Base-by-base conservation (phyloP, 345 rosid genomes). In the Eucalyptus tenuipes region DNA sequence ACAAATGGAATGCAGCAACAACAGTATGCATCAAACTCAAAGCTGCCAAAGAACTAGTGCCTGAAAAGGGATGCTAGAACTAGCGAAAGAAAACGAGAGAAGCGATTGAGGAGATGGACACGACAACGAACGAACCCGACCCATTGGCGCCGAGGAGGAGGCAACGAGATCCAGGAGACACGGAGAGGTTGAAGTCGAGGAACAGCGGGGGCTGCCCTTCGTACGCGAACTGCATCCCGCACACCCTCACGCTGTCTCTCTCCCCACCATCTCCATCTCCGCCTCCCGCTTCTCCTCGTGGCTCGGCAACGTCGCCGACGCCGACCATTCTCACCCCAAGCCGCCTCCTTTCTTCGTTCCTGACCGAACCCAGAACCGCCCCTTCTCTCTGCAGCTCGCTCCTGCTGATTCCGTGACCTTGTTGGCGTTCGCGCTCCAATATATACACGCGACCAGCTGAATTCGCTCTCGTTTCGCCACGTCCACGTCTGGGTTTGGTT, bases 131-230 rank as follows among this genome's bases (percentile, higher is more conserved):
- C 87, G 53, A 44, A 97, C 99, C 99, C 87, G 99, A 96, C 91
- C 99, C 99, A 68, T 96, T 97, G 89, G 99, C 97, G 88, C 99
- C 99, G 86, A 96, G 95, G 42, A 97, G 96, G 89, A 96, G 98
- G 92, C 98, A 96, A 61, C 99, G 97, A 90, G 98, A 94, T 89
- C 99, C 98, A 18, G 95, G 95, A 37, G 95, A 52, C 44, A 96
- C 91, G 52, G 93, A 87, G 91, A 97, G 94, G 68, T 88, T 88
- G 95, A 97, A 96, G 86, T 95, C 94, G 90, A 90, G 92, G 94
- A 97, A 96, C 79, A 97, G 91, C 49, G 97, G 97, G 88, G 92
- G 81, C 10, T 94, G 93, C 27, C 80, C 88, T 47, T 96, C 95
- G 93, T 97, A 97, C 25, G 93, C 91, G 86, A 94, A 97, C 79